These are phyloP conservation scores for Eugenia klotzschiana DNA, from an alignment of 441 rosid genomes.

Conservation along the genomic window DNA sequence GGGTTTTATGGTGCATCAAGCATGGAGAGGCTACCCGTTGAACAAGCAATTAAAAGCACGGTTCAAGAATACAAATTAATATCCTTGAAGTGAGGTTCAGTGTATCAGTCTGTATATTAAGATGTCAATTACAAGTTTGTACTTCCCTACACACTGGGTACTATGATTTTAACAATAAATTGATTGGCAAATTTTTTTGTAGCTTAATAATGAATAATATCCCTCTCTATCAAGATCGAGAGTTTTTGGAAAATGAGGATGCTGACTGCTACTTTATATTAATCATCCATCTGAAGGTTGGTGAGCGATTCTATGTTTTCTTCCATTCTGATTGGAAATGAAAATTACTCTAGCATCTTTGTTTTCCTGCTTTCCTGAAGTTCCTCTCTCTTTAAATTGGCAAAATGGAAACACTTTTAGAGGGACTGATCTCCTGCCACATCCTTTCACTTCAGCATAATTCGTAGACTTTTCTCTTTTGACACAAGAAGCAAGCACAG, in stretches of 20 bases:
- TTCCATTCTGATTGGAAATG: background rate
- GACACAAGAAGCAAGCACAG: background rate
- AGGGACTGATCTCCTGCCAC: background rate
- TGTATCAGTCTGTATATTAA: background rate
- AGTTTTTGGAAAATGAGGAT: background rate
- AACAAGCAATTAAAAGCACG: conserved; percentile 65
- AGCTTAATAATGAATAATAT: background rate
- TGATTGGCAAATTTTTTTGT: background rate
- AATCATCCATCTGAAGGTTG: background rate
- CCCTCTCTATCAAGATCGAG: background rate
- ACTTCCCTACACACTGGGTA: background rate
- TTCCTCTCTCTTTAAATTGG: background rate
- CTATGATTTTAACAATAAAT: background rate
- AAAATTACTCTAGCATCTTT: background rate
- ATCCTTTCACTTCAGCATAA: background rate
- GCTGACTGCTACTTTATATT: background rate
- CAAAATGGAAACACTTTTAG: background rate
- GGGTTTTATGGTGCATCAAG: conserved; percentile 97
- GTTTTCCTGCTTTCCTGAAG: background rate
- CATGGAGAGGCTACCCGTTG: conserved; percentile 93
- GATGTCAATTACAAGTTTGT: background rate
- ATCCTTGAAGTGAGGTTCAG: conserved; percentile 34
- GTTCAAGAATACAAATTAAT: conserved; percentile 65
- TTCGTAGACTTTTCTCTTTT: background rate
- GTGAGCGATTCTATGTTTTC: background rate